A percentile compares a stretch with the other conserved stretches of the same genome.
These are phyloP conservation scores for Whalleya microplaca DNA, from an alignment of 2,329 filamentous ascomycete genomes.

Conservation along the genomic window DNA sequence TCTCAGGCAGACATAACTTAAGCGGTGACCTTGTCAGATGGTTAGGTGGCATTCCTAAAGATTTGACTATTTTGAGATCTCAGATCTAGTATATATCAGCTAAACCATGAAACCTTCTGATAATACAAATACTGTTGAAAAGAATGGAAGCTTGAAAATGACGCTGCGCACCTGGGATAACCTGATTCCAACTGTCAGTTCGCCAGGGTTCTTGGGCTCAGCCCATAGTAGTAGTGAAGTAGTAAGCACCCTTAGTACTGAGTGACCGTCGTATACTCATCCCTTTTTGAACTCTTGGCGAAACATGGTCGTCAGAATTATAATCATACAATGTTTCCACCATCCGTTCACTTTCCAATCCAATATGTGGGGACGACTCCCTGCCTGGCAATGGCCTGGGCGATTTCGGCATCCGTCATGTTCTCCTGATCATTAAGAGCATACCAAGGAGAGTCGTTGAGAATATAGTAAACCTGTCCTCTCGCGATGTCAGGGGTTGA, in stretches of 20 bases:
- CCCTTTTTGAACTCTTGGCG: neutral
- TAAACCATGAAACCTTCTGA: neutral
- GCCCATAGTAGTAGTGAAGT: neutral
- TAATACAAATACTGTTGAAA: neutral
- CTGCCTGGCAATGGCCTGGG: constrained; percentile 33
- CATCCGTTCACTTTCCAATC: constrained; percentile 28
- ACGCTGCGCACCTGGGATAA: neutral
- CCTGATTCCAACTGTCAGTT: neutral
- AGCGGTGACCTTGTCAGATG: no score
- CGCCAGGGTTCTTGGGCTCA: neutral
- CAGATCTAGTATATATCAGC: neutral
- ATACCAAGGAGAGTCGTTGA: constrained; percentile 34
- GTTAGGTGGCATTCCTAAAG: no score
- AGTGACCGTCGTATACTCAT: neutral
- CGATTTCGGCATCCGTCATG: constrained; percentile 37
- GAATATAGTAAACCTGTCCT: constrained; percentile 36
- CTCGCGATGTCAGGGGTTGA: constrained; percentile 22
- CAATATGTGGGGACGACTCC: constrained; percentile 32
- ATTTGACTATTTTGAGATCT: neutral
- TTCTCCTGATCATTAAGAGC: constrained; percentile 36
- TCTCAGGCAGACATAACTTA: no score
- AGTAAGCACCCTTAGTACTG: neutral
- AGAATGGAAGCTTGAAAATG: neutral
- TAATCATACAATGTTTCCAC: neutral
- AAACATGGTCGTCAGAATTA: neutral